Evolutionary conservation across 805 yeast species (phyloP).

Genomic region (Yueomyces sinensis): DNA sequence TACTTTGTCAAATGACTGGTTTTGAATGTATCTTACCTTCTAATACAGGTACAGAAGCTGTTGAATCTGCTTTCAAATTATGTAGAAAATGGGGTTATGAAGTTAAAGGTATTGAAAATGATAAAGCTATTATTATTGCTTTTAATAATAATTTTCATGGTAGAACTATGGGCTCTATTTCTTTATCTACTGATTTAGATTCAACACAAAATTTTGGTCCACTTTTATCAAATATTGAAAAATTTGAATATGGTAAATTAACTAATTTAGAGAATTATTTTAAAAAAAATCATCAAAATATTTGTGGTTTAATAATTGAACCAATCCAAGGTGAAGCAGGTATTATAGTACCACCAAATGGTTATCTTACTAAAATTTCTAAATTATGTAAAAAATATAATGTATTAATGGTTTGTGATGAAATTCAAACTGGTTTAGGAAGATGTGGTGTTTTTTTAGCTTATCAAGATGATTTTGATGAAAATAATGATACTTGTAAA

Average conservation of each 20-base stretch:
- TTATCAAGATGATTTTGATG: conserved; percentile 58
- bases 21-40: conserved; percentile 92
- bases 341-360: conserved; percentile 83
- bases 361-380: conserved; percentile 61
- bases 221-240: conserved; percentile 71
- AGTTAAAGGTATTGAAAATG: conserved; percentile 68
- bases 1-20: conserved; percentile 73
- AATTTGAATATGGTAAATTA: conserved; percentile 57
- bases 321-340: conserved; percentile 99
- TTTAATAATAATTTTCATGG: conserved; percentile 94
- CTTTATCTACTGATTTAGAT: conserved; percentile 86
- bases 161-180: conserved; percentile 86
- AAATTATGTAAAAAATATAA: conserved; percentile 71
- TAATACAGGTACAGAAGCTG: conserved; percentile 99
- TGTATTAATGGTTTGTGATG: conserved; percentile 85
- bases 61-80: conserved; percentile 83
- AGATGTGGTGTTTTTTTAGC: conserved; percentile 93
- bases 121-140: conserved; percentile 77
- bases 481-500: conserved; percentile 62
- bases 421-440: conserved; percentile 95
- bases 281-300: conserved; percentile 68
- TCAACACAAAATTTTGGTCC: conserved; percentile 87
- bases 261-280: conserved; percentile 66
- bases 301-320: conserved; percentile 85
- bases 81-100: conserved; percentile 97